Evolutionary conservation across 2,329 filamentous ascomycete species (phyloP).

Genomic region (Sarocladiaceae sp.): DNA sequence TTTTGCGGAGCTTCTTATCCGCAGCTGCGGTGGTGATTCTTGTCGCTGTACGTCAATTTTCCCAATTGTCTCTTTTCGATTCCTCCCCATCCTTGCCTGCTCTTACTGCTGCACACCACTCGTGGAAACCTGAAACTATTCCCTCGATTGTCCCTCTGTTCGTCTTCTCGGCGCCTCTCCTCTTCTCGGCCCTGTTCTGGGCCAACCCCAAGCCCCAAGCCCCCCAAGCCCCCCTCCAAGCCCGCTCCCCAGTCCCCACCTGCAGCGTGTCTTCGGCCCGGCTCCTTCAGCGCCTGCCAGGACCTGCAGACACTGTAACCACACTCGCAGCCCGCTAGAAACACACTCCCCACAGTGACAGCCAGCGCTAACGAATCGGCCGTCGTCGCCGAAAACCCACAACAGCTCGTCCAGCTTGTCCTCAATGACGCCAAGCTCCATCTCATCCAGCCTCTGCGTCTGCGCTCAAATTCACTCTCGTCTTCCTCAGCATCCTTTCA

Average conservation of each 20-base stretch:
- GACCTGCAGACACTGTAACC: background rate
- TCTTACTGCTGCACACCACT: background rate
- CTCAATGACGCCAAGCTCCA: slow-evolving; percentile 43
- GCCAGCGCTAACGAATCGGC: slow-evolving; percentile 10
- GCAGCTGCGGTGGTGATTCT: slow-evolving; percentile 9
- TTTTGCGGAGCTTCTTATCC: slow-evolving; percentile 1
- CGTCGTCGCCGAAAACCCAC: slow-evolving; percentile 7
- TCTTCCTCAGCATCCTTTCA: slow-evolving; percentile 16
- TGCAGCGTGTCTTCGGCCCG: slow-evolving; percentile 7
- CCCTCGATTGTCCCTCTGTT: background rate
- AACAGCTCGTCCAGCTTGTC: slow-evolving; percentile 45
- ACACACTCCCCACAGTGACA: slow-evolving; percentile 9
- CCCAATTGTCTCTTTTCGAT: background rate
- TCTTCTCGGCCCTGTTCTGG: background rate
- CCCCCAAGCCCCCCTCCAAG: no score
- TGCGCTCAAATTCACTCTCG: slow-evolving; percentile 13
- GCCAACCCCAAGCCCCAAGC: background rate
- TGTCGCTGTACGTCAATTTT: slow-evolving; percentile 9
- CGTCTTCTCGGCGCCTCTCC: background rate
- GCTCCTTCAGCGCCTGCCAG: background rate
- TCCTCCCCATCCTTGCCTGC: background rate
- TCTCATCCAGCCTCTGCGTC: slow-evolving; percentile 14
- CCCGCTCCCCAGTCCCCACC: background rate
- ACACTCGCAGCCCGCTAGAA: slow-evolving; percentile 7
- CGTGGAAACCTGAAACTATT: background rate